Evolutionary conservation across 1,284 basidiomycete species (phyloP).

Genomic region (Irpex sp.): DNA sequence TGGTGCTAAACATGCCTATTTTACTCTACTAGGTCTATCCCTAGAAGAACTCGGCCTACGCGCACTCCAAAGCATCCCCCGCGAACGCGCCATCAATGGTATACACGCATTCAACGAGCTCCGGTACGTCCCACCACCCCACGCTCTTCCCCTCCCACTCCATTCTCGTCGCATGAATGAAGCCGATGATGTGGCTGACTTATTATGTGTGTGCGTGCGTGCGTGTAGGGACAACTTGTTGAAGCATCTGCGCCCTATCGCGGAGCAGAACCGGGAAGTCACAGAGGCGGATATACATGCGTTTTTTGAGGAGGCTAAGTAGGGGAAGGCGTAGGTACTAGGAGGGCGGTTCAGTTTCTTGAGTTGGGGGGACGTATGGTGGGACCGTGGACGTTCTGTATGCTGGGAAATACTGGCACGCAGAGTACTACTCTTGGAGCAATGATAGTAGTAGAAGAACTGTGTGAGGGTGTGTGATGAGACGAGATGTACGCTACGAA

Average conservation of each 20-base stretch:
- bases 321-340: neutral
- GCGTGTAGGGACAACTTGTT: constrained; percentile 61
- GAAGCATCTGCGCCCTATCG: constrained; percentile 72
- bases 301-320: constrained; percentile 52
- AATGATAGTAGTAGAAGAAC: too few species aligned
- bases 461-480: too few species aligned
- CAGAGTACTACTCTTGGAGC: too few species aligned
- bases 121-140: constrained; percentile 40
- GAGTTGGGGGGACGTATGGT: too few species aligned
- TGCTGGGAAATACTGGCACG: too few species aligned
- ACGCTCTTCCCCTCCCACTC: too few species aligned
- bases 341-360: neutral
- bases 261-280: constrained; percentile 72
- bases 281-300: constrained; percentile 64
- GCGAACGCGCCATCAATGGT: constrained; percentile 74
- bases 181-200: too few species aligned
- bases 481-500: too few species aligned
- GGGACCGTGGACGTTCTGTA: neutral
- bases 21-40: constrained; percentile 47
- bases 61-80: constrained; percentile 64
- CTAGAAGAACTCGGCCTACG: constrained; percentile 78
- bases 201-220: too few species aligned
- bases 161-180: neutral
- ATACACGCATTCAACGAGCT: constrained; percentile 77
- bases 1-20: neutral